Evolutionary conservation across 1,284 basidiomycete genomes (phyloP).

Genomic region (Fomitopsis palustris): DNA sequence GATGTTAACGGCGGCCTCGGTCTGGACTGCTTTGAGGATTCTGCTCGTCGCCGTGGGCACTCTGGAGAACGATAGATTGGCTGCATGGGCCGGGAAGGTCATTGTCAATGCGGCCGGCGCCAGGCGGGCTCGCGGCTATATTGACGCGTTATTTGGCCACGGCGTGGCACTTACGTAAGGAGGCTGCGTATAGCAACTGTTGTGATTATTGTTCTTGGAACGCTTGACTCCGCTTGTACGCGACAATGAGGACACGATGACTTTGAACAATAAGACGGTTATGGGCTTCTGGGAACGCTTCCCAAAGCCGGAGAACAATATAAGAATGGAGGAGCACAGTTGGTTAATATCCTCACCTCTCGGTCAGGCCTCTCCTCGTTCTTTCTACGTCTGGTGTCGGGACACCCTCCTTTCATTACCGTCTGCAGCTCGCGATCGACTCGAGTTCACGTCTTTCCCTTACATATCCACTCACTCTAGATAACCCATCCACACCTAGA

Average conservation of each 20-base stretch:
- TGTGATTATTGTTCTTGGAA: not conserved
- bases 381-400: constrained; percentile 15
- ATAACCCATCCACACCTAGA: not conserved
- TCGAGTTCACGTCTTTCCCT: not conserved
- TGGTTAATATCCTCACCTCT: constrained; percentile 4
- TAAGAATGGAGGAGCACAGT: not conserved
- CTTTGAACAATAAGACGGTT: not conserved
- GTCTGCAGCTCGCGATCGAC: not conserved
- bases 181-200: not conserved
- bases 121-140: not conserved
- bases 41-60: too few species aligned
- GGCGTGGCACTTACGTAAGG: not conserved
- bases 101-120: too few species aligned
- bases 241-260: not conserved
- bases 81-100: too few species aligned
- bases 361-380: constrained; percentile 5
- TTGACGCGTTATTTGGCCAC: not conserved
- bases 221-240: not conserved
- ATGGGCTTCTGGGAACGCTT: not conserved
- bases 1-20: too few species aligned
- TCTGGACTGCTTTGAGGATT: too few species aligned
- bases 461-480: not conserved
- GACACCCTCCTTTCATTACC: constrained; percentile 14
- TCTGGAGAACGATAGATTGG: too few species aligned
- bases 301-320: not conserved